Conservation (phyloP, 169 alveolate species). For the Perkinsus marinus region DNA sequence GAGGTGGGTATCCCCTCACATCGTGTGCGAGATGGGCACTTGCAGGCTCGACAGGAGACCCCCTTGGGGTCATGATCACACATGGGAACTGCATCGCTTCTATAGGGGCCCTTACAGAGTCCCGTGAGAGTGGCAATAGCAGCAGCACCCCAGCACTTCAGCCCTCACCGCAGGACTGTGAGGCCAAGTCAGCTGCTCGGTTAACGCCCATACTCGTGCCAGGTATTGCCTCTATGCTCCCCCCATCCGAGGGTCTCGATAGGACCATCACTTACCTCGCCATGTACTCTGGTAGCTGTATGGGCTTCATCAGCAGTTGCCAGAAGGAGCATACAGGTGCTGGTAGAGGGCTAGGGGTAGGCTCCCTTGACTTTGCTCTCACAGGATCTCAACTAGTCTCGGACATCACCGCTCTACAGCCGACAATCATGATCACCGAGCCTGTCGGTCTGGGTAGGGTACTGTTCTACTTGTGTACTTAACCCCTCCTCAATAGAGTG, state of each 20-base stretch:
- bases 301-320: background rate
- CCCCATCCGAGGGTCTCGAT: background rate
- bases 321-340: background rate
- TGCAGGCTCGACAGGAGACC: background rate
- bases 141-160: background rate
- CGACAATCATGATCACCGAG: too few species aligned
- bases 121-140: background rate
- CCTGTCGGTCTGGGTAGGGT: too few species aligned
- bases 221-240: background rate
- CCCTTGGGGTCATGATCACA: background rate
- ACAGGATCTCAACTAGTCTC: too few species aligned
- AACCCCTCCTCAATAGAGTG: too few species aligned
- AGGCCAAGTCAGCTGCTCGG: background rate
- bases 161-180: background rate
- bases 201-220: background rate
- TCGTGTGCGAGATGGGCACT: background rate
- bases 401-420: too few species aligned
- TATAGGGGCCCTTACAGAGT: background rate
- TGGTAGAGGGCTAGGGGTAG: background rate
- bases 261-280: background rate
- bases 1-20: background rate
- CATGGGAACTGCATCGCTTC: background rate
- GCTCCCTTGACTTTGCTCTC: too few species aligned
- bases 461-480: too few species aligned
- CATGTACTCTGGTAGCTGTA: background rate